Conservation (phyloP, 176 grass and related monocot genomes). For the Oropetium thomaeum region DNA sequence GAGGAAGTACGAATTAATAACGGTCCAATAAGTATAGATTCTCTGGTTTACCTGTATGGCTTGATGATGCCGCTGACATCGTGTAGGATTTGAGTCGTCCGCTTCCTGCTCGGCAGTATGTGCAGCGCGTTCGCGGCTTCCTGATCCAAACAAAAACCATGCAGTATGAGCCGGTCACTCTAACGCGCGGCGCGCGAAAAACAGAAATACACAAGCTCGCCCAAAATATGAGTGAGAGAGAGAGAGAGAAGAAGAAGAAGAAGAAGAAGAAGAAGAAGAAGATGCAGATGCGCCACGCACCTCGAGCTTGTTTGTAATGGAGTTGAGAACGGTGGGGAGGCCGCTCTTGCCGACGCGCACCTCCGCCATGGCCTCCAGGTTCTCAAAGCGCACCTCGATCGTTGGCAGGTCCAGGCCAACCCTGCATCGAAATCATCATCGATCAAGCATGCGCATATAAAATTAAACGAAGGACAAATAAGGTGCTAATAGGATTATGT, state of each 20-base stretch:
- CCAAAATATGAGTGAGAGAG: no score
- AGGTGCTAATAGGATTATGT: no score
- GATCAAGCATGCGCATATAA: neutral
- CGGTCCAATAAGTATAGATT: no score
- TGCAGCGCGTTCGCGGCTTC: constrained; percentile 62
- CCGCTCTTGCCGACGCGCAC: constrained; percentile 76
- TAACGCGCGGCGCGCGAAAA: no score
- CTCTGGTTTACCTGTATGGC: constrained; percentile 71
- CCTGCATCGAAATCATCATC: constrained; percentile 16
- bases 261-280: no score
- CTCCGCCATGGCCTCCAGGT: constrained; percentile 55
- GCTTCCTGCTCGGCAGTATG: constrained; percentile 78
- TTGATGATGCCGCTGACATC: constrained; percentile 87
- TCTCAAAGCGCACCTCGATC: constrained; percentile 84
- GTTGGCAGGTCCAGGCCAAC: constrained; percentile 81
- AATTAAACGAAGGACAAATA: no score
- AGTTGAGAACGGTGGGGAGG: constrained; percentile 85
- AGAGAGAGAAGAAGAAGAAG: no score
- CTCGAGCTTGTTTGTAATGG: constrained; percentile 71
- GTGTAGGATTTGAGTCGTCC: constrained; percentile 62
- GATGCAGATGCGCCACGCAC: constrained; percentile 31
- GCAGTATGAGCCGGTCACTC: no score
- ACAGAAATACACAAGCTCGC: no score
- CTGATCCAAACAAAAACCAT: constrained; percentile 34
- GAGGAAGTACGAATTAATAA: no score